phyloP scores from a whole-genome alignment of 2,329 filamentous ascomycete genomes.

The Claviceps monticola region DNA sequence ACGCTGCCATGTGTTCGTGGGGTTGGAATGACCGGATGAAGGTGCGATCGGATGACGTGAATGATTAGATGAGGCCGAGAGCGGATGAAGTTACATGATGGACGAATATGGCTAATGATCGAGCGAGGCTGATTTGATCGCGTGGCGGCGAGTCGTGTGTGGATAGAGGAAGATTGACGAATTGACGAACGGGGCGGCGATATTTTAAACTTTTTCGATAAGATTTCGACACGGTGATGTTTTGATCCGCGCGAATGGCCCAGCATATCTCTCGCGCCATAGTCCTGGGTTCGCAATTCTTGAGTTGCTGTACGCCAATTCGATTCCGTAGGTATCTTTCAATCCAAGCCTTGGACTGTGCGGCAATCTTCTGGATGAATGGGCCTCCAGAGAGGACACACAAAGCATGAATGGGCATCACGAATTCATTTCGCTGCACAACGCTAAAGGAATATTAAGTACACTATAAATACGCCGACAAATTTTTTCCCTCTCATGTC shows the following conservation, averaged over 20 bases:
- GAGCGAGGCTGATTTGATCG: background rate
- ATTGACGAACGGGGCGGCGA: background rate
- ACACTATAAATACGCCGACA: background rate
- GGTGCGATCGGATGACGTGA: too few species aligned
- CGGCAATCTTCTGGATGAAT: background rate
- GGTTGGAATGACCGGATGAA: too few species aligned
- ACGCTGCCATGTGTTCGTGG: too few species aligned
- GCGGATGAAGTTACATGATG: too few species aligned
- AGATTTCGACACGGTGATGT: too few species aligned
- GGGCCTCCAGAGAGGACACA: background rate
- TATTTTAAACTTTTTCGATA: background rate
- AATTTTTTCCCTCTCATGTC: background rate
- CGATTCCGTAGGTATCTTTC: too few species aligned
- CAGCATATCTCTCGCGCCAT: too few species aligned
- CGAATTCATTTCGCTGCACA: background rate
- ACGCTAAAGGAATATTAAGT: background rate
- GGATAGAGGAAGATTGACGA: background rate
- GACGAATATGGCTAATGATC: too few species aligned
- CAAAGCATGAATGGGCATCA: background rate
- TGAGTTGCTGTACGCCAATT: too few species aligned
- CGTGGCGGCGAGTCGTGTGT: background rate
- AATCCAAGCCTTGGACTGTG: background rate
- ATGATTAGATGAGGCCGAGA: too few species aligned
- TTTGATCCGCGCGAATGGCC: too few species aligned
- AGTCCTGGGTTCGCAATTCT: too few species aligned